Percentiles rank a stretch among this genome's conserved stretches.
phyloP scores from a whole-genome alignment of 2,329 filamentous ascomycete genomes.

The Apiospora phragmitis region DNA sequence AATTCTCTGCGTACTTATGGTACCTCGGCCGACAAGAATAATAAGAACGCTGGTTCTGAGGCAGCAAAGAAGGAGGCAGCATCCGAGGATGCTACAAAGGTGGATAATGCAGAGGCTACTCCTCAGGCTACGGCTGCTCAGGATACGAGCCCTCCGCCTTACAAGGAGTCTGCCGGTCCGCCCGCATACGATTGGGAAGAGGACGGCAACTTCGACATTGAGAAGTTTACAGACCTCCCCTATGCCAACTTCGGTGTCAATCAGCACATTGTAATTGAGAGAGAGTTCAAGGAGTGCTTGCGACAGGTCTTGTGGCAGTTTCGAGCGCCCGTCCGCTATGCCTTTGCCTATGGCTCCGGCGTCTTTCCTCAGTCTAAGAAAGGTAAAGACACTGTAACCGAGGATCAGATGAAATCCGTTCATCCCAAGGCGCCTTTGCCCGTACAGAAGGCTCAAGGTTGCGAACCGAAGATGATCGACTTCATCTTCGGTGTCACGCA shows the following conservation, averaged over 20 bases:
- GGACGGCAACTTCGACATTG: constrained; percentile 69
- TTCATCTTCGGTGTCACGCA: constrained; percentile 96
- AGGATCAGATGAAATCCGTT: constrained; percentile 60
- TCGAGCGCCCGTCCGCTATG: constrained; percentile 89
- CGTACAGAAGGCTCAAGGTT: constrained; percentile 81
- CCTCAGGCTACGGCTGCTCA: constrained; percentile 23
- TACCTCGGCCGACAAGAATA: not conserved
- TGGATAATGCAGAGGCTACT: constrained; percentile 18
- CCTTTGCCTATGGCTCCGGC: constrained; percentile 95
- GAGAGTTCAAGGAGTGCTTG: constrained; percentile 90
- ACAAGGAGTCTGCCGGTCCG: constrained; percentile 22
- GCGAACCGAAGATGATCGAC: constrained; percentile 94
- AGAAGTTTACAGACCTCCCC: constrained; percentile 74
- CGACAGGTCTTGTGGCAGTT: constrained; percentile 90
- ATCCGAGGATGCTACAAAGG: constrained; percentile 25
- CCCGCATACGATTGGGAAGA: constrained; percentile 67
- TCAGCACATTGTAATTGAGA: constrained; percentile 93
- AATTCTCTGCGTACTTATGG: constrained; percentile 20
- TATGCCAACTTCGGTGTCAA: constrained; percentile 87
- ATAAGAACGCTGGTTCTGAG: constrained; percentile 17
- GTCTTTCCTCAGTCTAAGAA: constrained; percentile 79
- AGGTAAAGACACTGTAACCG: constrained; percentile 52
- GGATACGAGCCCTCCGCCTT: constrained; percentile 19
- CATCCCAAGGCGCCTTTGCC: constrained; percentile 82
- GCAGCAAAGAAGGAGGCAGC: constrained; percentile 25